phyloP scores from a whole-genome alignment of 192 early-diverging fungal genomes.

The Podila epigama region DNA sequence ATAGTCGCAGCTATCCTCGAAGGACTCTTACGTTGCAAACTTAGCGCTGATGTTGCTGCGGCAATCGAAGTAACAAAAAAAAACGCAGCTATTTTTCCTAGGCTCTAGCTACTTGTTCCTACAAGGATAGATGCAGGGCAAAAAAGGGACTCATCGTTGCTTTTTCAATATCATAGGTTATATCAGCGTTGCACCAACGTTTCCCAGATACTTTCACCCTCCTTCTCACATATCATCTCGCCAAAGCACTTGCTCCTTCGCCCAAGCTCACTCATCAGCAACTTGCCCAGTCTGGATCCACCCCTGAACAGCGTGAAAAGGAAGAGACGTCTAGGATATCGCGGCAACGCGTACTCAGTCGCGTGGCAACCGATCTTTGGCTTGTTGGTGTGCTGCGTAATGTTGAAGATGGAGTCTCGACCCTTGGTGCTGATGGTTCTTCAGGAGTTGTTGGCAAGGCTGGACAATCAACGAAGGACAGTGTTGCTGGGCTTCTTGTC shows the following conservation, averaged over 20 bases:
- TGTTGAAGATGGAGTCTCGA: conserved; percentile 66
- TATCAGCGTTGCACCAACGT: conserved; percentile 88
- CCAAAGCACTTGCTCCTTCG: conserved; percentile 72
- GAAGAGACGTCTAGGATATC: conserved; percentile 78
- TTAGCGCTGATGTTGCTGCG: conserved; percentile 76
- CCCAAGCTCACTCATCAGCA: conserved; percentile 54
- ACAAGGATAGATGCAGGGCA: not conserved
- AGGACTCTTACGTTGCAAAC: conserved; percentile 72
- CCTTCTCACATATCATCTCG: conserved; percentile 67
- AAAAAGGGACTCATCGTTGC: not conserved
- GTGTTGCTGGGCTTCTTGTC: conserved; percentile 54
- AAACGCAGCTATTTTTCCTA: too few species aligned
- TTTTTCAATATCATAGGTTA: conserved; percentile 50
- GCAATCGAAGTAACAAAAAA: conserved; percentile 71
- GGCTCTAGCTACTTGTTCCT: not conserved
- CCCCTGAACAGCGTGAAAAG: conserved; percentile 84
- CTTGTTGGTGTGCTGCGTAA: conserved; percentile 77
- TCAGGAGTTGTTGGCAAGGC: conserved; percentile 34
- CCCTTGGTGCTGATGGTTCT: conserved; percentile 48
- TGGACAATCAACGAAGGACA: conserved; percentile 56
- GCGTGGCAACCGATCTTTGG: conserved; percentile 85
- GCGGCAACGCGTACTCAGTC: conserved; percentile 70
- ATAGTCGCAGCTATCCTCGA: conserved; percentile 86
- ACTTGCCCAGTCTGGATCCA: conserved; percentile 59
- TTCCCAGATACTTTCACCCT: conserved; percentile 84